Base-by-base conservation (phyloP, 176 grass and related monocot species). In the Elymus sibiricus region DNA sequence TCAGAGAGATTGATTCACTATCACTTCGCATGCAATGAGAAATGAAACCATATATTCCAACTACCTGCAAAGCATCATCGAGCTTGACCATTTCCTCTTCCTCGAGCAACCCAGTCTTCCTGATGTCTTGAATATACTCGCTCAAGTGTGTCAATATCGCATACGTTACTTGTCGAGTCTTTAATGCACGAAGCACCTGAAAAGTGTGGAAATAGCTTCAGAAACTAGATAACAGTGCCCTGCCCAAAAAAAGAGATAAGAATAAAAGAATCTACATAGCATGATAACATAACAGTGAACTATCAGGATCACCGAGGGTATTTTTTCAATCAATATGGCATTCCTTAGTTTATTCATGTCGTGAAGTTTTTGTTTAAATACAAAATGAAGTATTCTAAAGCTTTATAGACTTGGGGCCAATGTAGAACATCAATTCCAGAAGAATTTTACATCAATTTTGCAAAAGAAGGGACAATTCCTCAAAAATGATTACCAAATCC, bases 121-220 rank as follows among this genome's bases (percentile, higher is more conserved):
- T 80, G 64, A 98, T 93, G 76, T 95, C 87, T 91, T 98, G 87
- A 64, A 98, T 92, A 86, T 98, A 95, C 51, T 94, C 91, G 81
- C 90, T 98, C 53, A 95, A 83, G 83, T 98, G 95, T 61, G 89
- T 92, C 82, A 95, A 89, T 76, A 95, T 78, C 37, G 95, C 92
- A 91, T 98, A 94, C 78, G 95, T 95, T 46, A 98, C 95, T 90
- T 98, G 95, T 91, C 95, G 86, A 32, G 95, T 94, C 65, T 98
- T 98, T 5, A 98, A 90, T 60, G 86, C 93, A 53, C 70, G 89
- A 27, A 98, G 95, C 38, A 98, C 95, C 95, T 95, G 85, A 81
- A 91, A 84, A 77, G 38, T 81, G 21, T 58, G 3, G 21, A 85
- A 64, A 63, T 3, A 4, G 40, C 74, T 70, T 64, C 27, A 82